Evolutionary conservation across 306 rosid species (phyloP).

Genomic region (Rosa rugosa): DNA sequence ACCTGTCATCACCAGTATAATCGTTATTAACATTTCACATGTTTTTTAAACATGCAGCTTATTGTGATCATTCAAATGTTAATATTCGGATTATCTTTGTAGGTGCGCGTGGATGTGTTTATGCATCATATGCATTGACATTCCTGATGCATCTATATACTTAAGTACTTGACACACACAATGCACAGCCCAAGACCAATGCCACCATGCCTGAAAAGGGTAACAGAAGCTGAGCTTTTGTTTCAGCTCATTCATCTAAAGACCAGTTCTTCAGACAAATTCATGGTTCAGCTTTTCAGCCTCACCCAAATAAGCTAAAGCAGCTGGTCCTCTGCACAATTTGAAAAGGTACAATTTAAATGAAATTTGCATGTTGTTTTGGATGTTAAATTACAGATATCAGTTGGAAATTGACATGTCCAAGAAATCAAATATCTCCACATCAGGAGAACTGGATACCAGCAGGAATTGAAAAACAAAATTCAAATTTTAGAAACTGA

Average conservation of each 20-base stretch:
- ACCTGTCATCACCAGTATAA: slow-evolving; percentile 48
- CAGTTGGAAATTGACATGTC: too few species aligned
- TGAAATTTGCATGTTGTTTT: too few species aligned
- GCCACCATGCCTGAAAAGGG: slow-evolving; percentile 89
- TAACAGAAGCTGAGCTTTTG: neutral
- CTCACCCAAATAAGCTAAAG: too few species aligned
- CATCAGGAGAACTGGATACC: neutral
- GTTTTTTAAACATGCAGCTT: neutral
- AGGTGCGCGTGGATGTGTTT: neutral
- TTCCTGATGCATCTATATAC: slow-evolving; percentile 14
- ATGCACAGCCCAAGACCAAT: slow-evolving; percentile 99
- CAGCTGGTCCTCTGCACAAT: too few species aligned
- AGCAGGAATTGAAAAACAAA: neutral
- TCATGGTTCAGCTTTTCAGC: too few species aligned
- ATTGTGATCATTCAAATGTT: neutral
- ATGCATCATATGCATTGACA: slow-evolving; percentile 16
- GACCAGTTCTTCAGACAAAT: too few species aligned
- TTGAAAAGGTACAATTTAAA: too few species aligned
- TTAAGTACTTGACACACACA: slow-evolving; percentile 48
- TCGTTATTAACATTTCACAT: neutral
- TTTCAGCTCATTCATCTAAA: too few species aligned
- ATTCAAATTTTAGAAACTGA: too few species aligned
- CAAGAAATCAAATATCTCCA: neutral
- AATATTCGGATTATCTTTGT: neutral
- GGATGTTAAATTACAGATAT: too few species aligned